Evolutionary conservation across 768 basidiomycete genomes (phyloP).

Genomic region (Mycena filopes): DNA sequence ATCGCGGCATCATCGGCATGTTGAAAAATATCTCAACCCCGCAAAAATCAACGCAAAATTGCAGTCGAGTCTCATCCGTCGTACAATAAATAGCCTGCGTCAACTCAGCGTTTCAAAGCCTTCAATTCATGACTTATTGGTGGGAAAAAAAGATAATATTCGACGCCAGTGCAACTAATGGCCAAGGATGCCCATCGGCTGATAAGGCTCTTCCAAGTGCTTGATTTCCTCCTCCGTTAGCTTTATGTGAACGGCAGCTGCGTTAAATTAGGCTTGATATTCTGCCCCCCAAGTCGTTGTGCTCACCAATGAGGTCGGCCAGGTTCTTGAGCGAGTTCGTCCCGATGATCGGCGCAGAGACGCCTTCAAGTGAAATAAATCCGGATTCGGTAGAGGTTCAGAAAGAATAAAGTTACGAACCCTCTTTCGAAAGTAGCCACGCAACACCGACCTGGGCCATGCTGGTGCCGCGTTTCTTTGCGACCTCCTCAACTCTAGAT

Average conservation of each 20-base stretch:
- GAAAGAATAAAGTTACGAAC: slow-evolving; percentile 35
- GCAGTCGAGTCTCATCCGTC: too few relatives aligned
- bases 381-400: neutral
- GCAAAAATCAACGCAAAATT: too few relatives aligned
- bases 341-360: slow-evolving; percentile 70
- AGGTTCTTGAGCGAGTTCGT: slow-evolving; percentile 62
- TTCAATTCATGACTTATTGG: too few relatives aligned
- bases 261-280: neutral
- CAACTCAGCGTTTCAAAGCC: too few relatives aligned
- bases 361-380: slow-evolving; percentile 37
- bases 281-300: neutral
- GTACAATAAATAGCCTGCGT: too few relatives aligned
- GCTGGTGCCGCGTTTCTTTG: slow-evolving; percentile 58
- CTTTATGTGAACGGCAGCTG: slow-evolving; percentile 21
- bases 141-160: too few relatives aligned
- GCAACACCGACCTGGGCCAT: slow-evolving; percentile 71
- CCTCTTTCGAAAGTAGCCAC: slow-evolving; percentile 58
- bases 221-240: slow-evolving; percentile 27
- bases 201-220: slow-evolving; percentile 25
- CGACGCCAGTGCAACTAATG: neutral
- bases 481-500: slow-evolving; percentile 63
- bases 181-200: slow-evolving; percentile 25
- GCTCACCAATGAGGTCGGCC: slow-evolving; percentile 59
- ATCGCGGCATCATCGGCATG: too few relatives aligned
- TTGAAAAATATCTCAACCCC: too few relatives aligned